Evolutionary conservation across 768 basidiomycete species (phyloP), one percentile per base, ranked within the genome.

Genomic region (Macrocybe gigantea): DNA sequence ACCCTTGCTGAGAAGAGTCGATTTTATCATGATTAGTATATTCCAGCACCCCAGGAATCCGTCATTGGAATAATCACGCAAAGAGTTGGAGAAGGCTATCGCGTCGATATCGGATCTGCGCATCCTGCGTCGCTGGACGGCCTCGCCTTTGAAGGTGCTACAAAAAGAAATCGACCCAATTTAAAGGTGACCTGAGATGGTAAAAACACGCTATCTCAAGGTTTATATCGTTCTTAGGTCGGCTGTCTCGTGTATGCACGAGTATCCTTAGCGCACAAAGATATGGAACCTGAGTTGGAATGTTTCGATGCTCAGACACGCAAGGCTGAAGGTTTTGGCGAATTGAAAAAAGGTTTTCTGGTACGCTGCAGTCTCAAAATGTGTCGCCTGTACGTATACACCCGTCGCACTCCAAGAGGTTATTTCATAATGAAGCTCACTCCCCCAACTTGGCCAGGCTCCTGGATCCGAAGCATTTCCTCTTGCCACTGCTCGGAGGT

Each of bases 231-330:
- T 38, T 29, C 13, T 13, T 9, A 97, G 95, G 83, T 97, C 40
- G 95, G 95, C 30, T 80, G 86, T 4, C 67, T 97, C 32, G 78
- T 99, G 1, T 98, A 95, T 63, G 93, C 93, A 0, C 81, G 94
- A 22, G 85, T 99, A 31, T 93, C 93, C 10, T 71, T 95, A 14
- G 93, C 96, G 5, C 92, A 94, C 60, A 89, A 93, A 59, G 94
- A 98, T 63, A 94, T 97, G 89, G 96, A 99, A 47, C 94, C 96
- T 1, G 96, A 99, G 60, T 71, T 99, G 7, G 93, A 96, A 61
- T 99, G 96, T 63, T 91, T 96, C 57, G 91, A 97, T 59, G 89
- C 92, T 1, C 87, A 93, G 56, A 92, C 90, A 22, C 84, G 82
- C 53, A 98, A 96, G 65, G 71, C 93, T 1, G 90, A 91, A 50